Conservation (phyloP, 371 early-diverging fungal genomes). For the Chytridium lagenaria region DNA sequence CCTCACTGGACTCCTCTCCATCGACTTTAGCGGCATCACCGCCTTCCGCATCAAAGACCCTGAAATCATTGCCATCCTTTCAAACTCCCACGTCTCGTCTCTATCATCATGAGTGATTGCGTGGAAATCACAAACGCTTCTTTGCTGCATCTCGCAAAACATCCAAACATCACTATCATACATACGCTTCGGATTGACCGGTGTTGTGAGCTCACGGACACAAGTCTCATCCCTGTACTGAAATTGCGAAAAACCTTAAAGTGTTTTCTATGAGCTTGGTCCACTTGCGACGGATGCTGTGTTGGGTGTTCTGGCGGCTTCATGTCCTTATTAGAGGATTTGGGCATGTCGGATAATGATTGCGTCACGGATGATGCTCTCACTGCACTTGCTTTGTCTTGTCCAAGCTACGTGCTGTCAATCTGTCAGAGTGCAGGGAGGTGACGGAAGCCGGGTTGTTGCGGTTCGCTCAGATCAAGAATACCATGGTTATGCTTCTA, state of each 20-base stretch:
- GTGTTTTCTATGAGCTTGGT: neutral
- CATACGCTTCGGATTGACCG: constrained; percentile 11
- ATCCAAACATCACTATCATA: neutral
- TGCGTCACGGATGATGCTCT: neutral
- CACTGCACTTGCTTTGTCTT: neutral
- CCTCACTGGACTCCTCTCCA: constrained; percentile 10
- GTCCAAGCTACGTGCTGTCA: neutral
- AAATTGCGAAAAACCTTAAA: neutral
- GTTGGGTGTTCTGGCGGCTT: neutral
- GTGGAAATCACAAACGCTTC: constrained; percentile 28
- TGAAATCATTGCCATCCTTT: constrained; percentile 6
- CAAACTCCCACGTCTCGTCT: constrained; percentile 20
- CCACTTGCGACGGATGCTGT: neutral
- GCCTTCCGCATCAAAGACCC: constrained; percentile 24
- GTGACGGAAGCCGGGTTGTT: neutral
- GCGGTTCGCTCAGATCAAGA: neutral
- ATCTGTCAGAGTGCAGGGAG: neutral
- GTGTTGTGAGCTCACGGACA: constrained; percentile 17
- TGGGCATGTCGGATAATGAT: constrained; percentile 13
- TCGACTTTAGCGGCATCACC: constrained; percentile 24
- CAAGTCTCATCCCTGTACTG: neutral
- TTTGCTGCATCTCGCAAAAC: neutral
- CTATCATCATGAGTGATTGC: constrained; percentile 27
- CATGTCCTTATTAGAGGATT: neutral
- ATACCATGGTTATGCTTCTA: neutral